A percentile compares a stretch with the other conserved stretches of the same genome.
These are phyloP conservation scores for Trichoderma sp. DNA, from an alignment of 2,329 filamentous ascomycete species.

Conservation along the genomic window DNA sequence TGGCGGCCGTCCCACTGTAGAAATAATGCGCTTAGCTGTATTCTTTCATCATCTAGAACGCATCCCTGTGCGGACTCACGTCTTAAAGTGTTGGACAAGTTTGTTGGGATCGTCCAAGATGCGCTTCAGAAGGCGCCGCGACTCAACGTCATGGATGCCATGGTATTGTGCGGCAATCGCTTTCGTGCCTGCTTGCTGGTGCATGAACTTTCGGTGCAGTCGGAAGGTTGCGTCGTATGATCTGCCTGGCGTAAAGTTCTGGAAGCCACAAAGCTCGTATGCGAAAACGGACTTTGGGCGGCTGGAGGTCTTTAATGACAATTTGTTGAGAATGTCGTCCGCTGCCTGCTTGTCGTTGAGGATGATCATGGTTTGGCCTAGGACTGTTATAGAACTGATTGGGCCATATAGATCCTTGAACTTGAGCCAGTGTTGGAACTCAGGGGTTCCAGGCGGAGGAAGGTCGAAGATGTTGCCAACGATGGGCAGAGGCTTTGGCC, in stretches of 20 bases:
- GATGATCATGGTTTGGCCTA: slow-evolving; percentile 45
- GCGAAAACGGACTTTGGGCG: slow-evolving; percentile 29
- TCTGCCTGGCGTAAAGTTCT: slow-evolving; percentile 27
- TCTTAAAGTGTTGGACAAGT: slow-evolving; percentile 35
- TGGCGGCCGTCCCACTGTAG: slow-evolving; percentile 33
- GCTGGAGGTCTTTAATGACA: slow-evolving; percentile 32
- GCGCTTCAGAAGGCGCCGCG: slow-evolving; percentile 34
- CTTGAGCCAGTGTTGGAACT: slow-evolving; percentile 41
- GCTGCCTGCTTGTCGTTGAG: slow-evolving; percentile 44
- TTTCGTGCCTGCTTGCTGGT: slow-evolving; percentile 38
- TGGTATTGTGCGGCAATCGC: slow-evolving; percentile 29
- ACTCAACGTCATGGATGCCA: slow-evolving; percentile 36
- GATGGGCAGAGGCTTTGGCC: slow-evolving; percentile 42
- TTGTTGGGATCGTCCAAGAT: slow-evolving; percentile 33
- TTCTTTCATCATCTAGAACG: neutral
- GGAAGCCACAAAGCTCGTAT: slow-evolving; percentile 35
- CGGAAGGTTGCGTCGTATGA: slow-evolving; percentile 32
- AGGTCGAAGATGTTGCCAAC: slow-evolving; percentile 51
- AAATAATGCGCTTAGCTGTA: neutral
- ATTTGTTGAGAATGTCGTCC: slow-evolving; percentile 41
- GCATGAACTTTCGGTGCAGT: slow-evolving; percentile 37
- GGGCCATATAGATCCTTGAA: slow-evolving; percentile 40
- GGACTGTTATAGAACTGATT: slow-evolving; percentile 34
- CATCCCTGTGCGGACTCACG: slow-evolving; percentile 30
- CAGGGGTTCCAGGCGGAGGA: slow-evolving; percentile 39